Conservation (phyloP, 768 basidiomycete genomes). For the Gloeostereum incarnatum region DNA sequence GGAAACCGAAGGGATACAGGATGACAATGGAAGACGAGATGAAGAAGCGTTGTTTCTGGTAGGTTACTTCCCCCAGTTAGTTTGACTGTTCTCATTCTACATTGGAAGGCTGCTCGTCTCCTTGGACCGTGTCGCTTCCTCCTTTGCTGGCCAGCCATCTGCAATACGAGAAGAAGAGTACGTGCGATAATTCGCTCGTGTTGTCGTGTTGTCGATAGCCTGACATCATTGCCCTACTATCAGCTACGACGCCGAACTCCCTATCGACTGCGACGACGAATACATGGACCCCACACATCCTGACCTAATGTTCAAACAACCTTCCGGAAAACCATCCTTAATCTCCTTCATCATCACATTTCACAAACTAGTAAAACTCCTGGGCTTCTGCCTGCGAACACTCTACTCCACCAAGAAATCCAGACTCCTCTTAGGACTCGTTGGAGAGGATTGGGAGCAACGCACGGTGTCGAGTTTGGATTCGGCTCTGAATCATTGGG, state of each 20-base stretch:
- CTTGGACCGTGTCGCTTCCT: too few species aligned
- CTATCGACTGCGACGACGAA: constrained; percentile 49
- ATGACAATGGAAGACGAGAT: constrained; percentile 31
- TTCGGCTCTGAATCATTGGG: not conserved
- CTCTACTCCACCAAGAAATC: constrained; percentile 13
- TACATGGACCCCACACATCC: constrained; percentile 24
- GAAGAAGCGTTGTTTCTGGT: constrained; percentile 36
- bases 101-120: too few species aligned
- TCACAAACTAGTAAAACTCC: constrained; percentile 35
- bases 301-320: too few species aligned
- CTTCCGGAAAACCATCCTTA: too few species aligned
- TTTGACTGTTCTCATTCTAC: too few species aligned
- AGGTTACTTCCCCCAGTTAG: not conserved
- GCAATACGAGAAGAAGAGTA: constrained; percentile 49
- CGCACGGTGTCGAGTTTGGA: not conserved
- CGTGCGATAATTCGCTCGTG: constrained; percentile 7
- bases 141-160: constrained; percentile 43
- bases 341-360: constrained; percentile 30
- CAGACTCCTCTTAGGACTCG: not conserved
- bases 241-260: constrained; percentile 47
- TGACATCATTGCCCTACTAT: not conserved
- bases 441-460: not conserved
- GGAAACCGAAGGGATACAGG: constrained; percentile 13
- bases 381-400: constrained; percentile 38
- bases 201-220: too few species aligned